These are phyloP conservation scores for Oryza officinalis DNA, from an alignment of 176 grass and related monocot species.

Conservation along the genomic window DNA sequence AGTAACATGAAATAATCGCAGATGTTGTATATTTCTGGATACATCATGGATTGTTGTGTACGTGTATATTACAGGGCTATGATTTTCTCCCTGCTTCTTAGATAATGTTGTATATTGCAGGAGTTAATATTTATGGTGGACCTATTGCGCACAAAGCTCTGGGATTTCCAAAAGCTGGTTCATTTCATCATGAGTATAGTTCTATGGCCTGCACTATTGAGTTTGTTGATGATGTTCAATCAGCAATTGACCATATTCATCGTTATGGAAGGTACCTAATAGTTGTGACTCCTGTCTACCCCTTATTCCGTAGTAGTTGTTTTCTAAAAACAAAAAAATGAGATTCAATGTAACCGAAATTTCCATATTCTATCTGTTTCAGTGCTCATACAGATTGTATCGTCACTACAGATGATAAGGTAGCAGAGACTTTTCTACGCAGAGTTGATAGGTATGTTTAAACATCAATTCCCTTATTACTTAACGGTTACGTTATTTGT, in stretches of 20 bases:
- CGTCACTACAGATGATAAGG: slow-evolving; percentile 62
- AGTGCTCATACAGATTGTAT: slow-evolving; percentile 96
- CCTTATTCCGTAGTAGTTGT: not conserved
- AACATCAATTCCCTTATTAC: not conserved
- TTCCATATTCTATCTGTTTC: slow-evolving; percentile 14
- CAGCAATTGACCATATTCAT: slow-evolving; percentile 93
- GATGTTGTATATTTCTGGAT: not conserved
- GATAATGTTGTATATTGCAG: slow-evolving; percentile 42
- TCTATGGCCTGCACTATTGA: slow-evolving; percentile 84
- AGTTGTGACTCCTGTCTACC: not conserved
- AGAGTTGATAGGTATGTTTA: slow-evolving; percentile 86
- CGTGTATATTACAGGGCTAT: not conserved
- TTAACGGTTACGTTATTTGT: not conserved
- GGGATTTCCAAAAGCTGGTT: slow-evolving; percentile 57
- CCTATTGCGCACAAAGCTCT: slow-evolving; percentile 56
- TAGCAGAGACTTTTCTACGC: slow-evolving; percentile 67
- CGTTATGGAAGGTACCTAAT: slow-evolving; percentile 74
- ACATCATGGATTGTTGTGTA: not conserved
- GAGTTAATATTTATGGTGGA: slow-evolving; percentile 78
- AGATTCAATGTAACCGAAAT: slow-evolving; percentile 25
- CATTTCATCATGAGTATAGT: slow-evolving; percentile 83
- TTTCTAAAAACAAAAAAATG: not conserved
- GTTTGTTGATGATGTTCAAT: slow-evolving; percentile 83
- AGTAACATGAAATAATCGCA: not conserved
- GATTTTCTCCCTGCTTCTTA: slow-evolving; percentile 10